A percentile compares a stretch with the other conserved stretches of the same genome.
These are phyloP conservation scores for Kwoniella mangroviensis DNA, from an alignment of 768 basidiomycete species.

Conservation along the genomic window DNA sequence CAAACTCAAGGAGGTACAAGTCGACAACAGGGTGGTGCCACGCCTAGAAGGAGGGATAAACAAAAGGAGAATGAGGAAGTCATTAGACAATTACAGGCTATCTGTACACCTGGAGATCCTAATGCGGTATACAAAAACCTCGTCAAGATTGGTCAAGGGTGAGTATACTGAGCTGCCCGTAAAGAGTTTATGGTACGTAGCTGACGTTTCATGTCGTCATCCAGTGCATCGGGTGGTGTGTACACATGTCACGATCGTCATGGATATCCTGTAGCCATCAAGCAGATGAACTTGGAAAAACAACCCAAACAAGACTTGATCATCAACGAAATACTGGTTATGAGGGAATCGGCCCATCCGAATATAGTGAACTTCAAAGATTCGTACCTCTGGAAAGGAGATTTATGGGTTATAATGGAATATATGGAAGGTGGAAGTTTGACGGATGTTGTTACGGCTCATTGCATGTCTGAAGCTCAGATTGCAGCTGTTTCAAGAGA, in stretches of 20 bases:
- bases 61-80: conserved; percentile 75
- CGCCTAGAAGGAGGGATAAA: conserved; percentile 83
- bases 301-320: conserved; percentile 99
- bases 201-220: conserved; percentile 8
- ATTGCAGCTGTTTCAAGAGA: conserved; percentile 96
- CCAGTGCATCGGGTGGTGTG: conserved; percentile 92
- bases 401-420: conserved; percentile 98
- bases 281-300: conserved; percentile 99
- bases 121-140: conserved; percentile 88
- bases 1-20: conserved; percentile 58
- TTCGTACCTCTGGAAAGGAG: conserved; percentile 95
- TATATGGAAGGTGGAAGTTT: conserved; percentile 96
- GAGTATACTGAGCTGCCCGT: conserved; percentile 49
- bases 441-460: conserved; percentile 93
- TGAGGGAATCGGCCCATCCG: conserved; percentile 94
- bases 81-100: conserved; percentile 84
- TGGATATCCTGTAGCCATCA: conserved; percentile 93
- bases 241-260: conserved; percentile 98
- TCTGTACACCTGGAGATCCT: conserved; percentile 97
- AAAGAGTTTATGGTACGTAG: background rate
- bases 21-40: conserved; percentile 62
- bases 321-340: conserved; percentile 99
- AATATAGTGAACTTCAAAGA: conserved; percentile 99
- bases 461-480: conserved; percentile 97
- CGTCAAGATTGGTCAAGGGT: conserved; percentile 99